These are phyloP conservation scores for Zychaea mexicana DNA, from an alignment of 371 early-diverging fungal species.

Conservation along the genomic window DNA sequence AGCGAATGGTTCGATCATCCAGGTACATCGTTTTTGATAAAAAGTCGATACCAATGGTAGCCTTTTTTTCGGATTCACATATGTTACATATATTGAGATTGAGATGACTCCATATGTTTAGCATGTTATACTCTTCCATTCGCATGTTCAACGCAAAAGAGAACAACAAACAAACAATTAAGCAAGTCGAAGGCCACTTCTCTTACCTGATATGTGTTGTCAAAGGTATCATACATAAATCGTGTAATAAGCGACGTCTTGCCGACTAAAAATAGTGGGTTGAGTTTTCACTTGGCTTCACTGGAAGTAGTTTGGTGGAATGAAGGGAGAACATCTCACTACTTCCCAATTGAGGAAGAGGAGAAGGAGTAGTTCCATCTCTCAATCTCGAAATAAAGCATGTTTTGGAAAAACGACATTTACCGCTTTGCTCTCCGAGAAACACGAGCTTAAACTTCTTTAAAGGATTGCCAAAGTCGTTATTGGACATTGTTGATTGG, in stretches of 20 bases:
- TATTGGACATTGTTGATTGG: conserved; percentile 28
- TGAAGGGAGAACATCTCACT: too few species aligned
- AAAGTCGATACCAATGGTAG: conserved; percentile 99
- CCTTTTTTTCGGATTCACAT: conserved; percentile 61
- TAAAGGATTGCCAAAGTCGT: conserved; percentile 64
- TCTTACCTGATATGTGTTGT: conserved; percentile 92
- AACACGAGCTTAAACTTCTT: conserved; percentile 93
- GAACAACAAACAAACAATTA: too few species aligned
- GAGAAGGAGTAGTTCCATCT: too few species aligned
- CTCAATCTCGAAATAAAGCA: too few species aligned
- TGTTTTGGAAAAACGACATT: conserved; percentile 18
- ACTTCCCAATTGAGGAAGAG: too few species aligned
- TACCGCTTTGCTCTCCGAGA: conserved; percentile 97
- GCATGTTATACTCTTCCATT: too few species aligned
- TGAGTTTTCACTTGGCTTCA: too few species aligned
- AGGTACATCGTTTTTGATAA: conserved; percentile 98
- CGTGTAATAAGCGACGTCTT: conserved; percentile 99
- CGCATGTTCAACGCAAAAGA: not conserved
- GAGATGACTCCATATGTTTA: too few species aligned
- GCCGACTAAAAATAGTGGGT: conserved; percentile 84
- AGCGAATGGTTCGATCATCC: conserved; percentile 94
- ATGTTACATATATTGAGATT: too few species aligned
- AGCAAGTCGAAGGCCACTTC: too few species aligned
- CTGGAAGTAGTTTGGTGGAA: too few species aligned
- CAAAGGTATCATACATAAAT: conserved; percentile 99